Evolutionary conservation across 306 rosid species (phyloP).

Genomic region (Malus domestica): DNA sequence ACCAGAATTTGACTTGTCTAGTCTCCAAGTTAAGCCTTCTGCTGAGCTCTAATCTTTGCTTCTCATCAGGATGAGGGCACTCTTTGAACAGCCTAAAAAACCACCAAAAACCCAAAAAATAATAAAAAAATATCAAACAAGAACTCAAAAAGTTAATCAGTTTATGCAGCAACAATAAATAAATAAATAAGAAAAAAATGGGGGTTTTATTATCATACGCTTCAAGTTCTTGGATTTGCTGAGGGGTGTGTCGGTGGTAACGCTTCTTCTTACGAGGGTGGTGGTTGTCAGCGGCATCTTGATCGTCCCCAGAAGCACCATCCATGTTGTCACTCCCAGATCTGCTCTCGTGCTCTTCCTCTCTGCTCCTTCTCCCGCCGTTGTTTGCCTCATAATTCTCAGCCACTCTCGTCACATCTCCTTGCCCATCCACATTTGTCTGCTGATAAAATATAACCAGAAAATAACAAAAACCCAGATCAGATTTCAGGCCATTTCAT

Average conservation of each 20-base stretch:
- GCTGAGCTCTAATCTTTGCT: conserved; percentile 83
- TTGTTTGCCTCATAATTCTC: conserved; percentile 45
- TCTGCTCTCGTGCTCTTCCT: conserved; percentile 88
- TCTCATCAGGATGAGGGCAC: conserved; percentile 98
- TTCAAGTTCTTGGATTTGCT: conserved; percentile 98
- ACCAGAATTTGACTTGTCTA: conserved; percentile 94
- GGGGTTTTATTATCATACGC: conserved; percentile 30
- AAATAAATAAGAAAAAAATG: too few relatives aligned
- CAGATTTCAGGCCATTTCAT: neutral
- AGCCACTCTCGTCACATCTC: conserved; percentile 50
- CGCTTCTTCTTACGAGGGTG: conserved; percentile 70
- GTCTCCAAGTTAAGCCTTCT: conserved; percentile 72
- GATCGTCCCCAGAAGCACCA: conserved; percentile 89
- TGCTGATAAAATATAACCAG: conserved; percentile 22
- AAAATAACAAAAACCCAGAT: neutral
- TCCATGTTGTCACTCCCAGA: conserved; percentile 94
- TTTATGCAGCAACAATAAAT: neutral
- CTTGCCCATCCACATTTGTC: conserved; percentile 69
- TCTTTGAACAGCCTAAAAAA: conserved; percentile 72
- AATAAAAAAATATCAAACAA: neutral
- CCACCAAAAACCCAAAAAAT: neutral
- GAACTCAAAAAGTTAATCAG: neutral
- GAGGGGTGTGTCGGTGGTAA: conserved; percentile 97
- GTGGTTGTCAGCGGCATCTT: conserved; percentile 59
- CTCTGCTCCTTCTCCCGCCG: conserved; percentile 65